Conservation (phyloP, 2,329 filamentous ascomycete species). For the Ciborinia camelliae region DNA sequence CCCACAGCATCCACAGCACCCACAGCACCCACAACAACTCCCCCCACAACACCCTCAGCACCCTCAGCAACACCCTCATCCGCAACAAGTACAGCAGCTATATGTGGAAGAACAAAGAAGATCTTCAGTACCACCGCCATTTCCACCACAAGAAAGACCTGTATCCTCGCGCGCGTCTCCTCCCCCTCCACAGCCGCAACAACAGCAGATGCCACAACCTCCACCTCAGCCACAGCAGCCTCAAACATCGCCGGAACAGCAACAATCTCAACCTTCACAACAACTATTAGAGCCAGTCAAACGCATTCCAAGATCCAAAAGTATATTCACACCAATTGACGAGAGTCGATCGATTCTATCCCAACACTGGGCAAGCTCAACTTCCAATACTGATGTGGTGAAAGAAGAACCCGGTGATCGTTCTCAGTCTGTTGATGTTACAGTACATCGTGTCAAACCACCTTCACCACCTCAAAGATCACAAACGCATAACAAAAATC, state of each 20-base stretch:
- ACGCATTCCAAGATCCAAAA: slow-evolving; percentile 55
- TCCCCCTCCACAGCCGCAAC: slow-evolving; percentile 59
- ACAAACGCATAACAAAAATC: slow-evolving; percentile 45
- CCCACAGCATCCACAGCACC: slow-evolving; percentile 28
- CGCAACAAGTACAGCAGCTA: slow-evolving; percentile 56
- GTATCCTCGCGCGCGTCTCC: slow-evolving; percentile 46
- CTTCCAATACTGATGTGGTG: slow-evolving; percentile 41
- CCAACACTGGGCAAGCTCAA: slow-evolving; percentile 71
- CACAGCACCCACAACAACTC: slow-evolving; percentile 37
- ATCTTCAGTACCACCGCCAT: slow-evolving; percentile 69
- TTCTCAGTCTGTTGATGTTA: slow-evolving; percentile 63
- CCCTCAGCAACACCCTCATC: slow-evolving; percentile 47
- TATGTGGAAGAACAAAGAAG: slow-evolving; percentile 76
- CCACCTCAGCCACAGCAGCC: slow-evolving; percentile 42
- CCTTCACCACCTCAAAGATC: slow-evolving; percentile 49
- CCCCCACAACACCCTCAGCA: slow-evolving; percentile 37
- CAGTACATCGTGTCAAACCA: slow-evolving; percentile 54
- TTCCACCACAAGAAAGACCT: slow-evolving; percentile 55
- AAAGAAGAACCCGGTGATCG: slow-evolving; percentile 41
- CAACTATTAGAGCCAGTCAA: slow-evolving; percentile 49
- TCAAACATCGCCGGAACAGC: slow-evolving; percentile 40
- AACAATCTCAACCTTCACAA: slow-evolving; percentile 49
- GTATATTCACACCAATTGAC: slow-evolving; percentile 97
- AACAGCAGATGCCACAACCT: slow-evolving; percentile 50
- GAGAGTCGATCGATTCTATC: slow-evolving; percentile 85